These are phyloP conservation scores for Tylopilus sp. DNA, from an alignment of 1,284 basidiomycete genomes.

Conservation along the genomic window DNA sequence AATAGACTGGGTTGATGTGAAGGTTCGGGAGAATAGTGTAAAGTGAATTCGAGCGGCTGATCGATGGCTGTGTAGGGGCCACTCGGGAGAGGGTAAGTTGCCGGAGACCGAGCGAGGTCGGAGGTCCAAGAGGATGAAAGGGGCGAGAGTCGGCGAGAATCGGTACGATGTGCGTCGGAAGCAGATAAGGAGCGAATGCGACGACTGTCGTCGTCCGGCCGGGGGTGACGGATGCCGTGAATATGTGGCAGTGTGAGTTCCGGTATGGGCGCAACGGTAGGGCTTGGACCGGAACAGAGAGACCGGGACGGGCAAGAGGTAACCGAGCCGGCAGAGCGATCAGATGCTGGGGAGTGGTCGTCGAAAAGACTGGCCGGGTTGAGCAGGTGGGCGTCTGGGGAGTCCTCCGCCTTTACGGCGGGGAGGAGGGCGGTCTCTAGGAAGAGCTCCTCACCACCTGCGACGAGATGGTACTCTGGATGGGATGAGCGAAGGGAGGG, in stretches of 20 bases:
- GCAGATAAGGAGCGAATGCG: conserved; percentile 33
- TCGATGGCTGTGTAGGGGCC: conserved; percentile 28
- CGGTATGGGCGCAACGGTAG: conserved; percentile 20
- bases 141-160: conserved; percentile 34
- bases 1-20: conserved; percentile 27
- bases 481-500: conserved; percentile 24
- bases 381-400: conserved; percentile 36
- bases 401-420: conserved; percentile 49
- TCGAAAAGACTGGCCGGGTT: conserved; percentile 34
- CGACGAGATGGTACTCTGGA: conserved; percentile 61
- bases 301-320: conserved; percentile 27
- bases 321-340: conserved; percentile 30
- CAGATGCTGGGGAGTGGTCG: conserved; percentile 33
- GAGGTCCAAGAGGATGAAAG: conserved; percentile 32
- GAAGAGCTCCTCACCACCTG: conserved; percentile 67
- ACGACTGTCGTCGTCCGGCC: conserved; percentile 29
- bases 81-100: conserved; percentile 27
- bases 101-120: conserved; percentile 28
- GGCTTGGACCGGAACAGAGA: conserved; percentile 26
- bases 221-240: conserved; percentile 20
- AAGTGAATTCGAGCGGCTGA: conserved; percentile 15
- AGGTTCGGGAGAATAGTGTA: conserved; percentile 32
- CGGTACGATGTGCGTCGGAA: conserved; percentile 28
- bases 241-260: conserved; percentile 29
- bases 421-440: conserved; percentile 46